A percentile compares a stretch with the other conserved stretches of the same genome.
phyloP scores from a whole-genome alignment of 768 basidiomycete genomes.

The Russula vinacea region DNA sequence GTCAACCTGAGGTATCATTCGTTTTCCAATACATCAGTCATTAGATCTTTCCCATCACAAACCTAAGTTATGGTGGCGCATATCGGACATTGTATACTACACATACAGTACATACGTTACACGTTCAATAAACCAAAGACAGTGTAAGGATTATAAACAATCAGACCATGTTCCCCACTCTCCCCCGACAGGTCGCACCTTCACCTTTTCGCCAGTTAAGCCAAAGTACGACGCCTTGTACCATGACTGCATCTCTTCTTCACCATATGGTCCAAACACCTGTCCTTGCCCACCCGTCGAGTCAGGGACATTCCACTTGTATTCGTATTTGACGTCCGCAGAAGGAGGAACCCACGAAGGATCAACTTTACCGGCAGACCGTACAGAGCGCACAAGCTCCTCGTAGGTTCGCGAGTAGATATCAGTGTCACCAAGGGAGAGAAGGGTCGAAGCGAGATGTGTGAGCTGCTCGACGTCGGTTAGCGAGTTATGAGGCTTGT shows the following conservation, averaged over 20 bases:
- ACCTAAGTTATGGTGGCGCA: constrained; percentile 17
- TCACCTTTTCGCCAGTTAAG: constrained; percentile 68
- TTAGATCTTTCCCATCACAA: constrained; percentile 37
- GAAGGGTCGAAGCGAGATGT: constrained; percentile 80
- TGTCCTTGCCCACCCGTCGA: constrained; percentile 46
- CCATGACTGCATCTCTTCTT: constrained; percentile 80
- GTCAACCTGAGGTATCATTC: constrained; percentile 80
- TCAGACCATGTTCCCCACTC: constrained; percentile 78
- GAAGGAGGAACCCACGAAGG: constrained; percentile 71
- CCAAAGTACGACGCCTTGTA: constrained; percentile 81
- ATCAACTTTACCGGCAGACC: constrained; percentile 66
- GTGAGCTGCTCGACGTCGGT: constrained; percentile 76
- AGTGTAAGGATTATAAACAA: constrained; percentile 33
- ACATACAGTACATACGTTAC: constrained; percentile 12
- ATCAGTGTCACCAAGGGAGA: constrained; percentile 82
- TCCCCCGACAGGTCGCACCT: constrained; percentile 60
- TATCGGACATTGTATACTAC: constrained; percentile 23
- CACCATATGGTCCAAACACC: constrained; percentile 75
- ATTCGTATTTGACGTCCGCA: constrained; percentile 74
- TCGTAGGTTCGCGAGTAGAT: constrained; percentile 86
- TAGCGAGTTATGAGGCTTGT: constrained; percentile 33
- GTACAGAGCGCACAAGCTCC: constrained; percentile 72
- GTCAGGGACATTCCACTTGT: constrained; percentile 67
- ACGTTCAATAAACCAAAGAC: not conserved
- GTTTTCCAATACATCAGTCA: constrained; percentile 97